phyloP scores from a whole-genome alignment of 2,329 filamentous ascomycete genomes.

The Fusarium sp. region DNA sequence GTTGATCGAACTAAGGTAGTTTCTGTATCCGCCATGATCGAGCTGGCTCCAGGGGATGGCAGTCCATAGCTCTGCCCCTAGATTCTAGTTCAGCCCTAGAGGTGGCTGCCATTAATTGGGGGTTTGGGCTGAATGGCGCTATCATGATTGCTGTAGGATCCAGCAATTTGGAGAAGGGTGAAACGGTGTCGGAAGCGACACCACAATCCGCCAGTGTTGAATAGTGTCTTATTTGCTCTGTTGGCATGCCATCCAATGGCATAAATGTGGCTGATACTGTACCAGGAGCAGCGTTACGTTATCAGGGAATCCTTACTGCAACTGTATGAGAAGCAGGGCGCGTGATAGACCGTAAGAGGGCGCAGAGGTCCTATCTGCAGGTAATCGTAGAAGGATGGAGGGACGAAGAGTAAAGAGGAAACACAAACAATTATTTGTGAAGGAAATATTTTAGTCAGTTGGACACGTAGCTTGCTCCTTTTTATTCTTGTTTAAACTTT shows the following conservation, averaged over 20 bases:
- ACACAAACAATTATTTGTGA: conserved; percentile 3
- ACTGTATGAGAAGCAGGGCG: conserved; percentile 5
- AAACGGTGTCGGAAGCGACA: conserved; percentile 33
- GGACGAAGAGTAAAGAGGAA: conserved; percentile 17
- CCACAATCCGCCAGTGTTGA: conserved; percentile 14
- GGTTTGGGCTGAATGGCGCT: conserved; percentile 40
- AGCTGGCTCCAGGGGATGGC: conserved; percentile 41
- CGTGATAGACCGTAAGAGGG: conserved; percentile 30
- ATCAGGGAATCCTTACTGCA: background rate
- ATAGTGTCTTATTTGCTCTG: conserved; percentile 3
- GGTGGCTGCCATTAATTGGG: conserved; percentile 39
- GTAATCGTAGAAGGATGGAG: conserved; percentile 13
- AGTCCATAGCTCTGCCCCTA: conserved; percentile 16
- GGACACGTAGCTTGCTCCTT: conserved; percentile 12
- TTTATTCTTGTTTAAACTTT: background rate
- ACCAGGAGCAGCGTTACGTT: conserved; percentile 1
- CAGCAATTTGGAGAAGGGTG: conserved; percentile 38
- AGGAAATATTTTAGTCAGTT: conserved; percentile 12
- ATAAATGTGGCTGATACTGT: conserved; percentile 32
- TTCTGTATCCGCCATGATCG: conserved; percentile 37
- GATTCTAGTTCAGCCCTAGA: conserved; percentile 47
- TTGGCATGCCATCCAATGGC: conserved; percentile 8
- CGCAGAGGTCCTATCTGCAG: conserved; percentile 11
- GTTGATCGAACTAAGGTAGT: conserved; percentile 33
- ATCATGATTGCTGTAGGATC: conserved; percentile 26